Conservation (phyloP, 176 grass and related monocot genomes). For the Musa itinerans region DNA sequence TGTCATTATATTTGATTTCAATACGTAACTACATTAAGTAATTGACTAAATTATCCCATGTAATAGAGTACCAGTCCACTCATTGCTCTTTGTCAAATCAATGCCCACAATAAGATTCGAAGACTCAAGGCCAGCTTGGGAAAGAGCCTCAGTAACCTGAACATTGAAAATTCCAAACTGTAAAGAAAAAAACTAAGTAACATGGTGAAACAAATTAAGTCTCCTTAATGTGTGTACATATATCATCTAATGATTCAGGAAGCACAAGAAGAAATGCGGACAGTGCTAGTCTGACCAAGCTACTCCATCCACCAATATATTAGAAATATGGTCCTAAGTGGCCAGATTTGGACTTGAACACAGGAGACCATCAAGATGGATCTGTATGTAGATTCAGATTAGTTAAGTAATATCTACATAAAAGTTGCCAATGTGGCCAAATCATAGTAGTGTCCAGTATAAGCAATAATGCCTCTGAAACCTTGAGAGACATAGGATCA, state of each 20-base stretch:
- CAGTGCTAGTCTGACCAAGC: not conserved
- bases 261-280: too few relatives aligned
- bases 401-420: not conserved
- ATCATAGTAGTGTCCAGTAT: too few relatives aligned
- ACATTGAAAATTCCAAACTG: not conserved
- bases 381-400: not conserved
- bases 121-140: constrained; percentile 12
- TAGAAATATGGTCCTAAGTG: not conserved
- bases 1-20: not conserved
- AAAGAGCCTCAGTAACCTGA: constrained; percentile 15
- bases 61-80: constrained; percentile 2
- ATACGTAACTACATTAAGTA: not conserved
- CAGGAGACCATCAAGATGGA: not conserved
- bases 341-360: not conserved
- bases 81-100: constrained; percentile 20
- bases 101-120: constrained; percentile 20
- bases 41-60: not conserved
- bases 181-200: not conserved
- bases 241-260: too few relatives aligned
- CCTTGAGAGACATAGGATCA: too few relatives aligned
- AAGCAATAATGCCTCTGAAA: too few relatives aligned
- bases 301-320: not conserved
- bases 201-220: not conserved
- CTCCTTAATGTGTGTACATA: too few relatives aligned
- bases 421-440: too few relatives aligned